Evolutionary conservation across 2,329 filamentous ascomycete genomes (phyloP).

Genomic region (Sphaerulina musiva): DNA sequence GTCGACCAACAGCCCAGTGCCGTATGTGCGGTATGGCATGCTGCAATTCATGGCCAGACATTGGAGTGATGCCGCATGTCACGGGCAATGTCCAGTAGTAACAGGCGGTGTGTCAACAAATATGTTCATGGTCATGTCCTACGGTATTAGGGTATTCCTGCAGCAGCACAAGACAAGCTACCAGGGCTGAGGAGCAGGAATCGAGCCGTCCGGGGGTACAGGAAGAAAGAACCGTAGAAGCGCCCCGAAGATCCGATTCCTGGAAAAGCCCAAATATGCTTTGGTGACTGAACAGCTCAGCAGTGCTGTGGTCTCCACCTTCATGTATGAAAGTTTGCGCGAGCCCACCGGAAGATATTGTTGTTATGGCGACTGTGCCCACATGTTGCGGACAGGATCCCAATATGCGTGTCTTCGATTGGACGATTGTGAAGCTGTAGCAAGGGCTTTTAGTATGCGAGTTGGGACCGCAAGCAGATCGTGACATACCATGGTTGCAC

Average conservation of each 20-base stretch:
- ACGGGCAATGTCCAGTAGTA: not conserved
- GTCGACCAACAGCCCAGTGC: too few species aligned
- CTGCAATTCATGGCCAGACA: too few species aligned
- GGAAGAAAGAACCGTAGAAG: too few species aligned
- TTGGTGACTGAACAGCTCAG: not conserved
- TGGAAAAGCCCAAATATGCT: too few species aligned
- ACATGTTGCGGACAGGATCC: constrained; percentile 11
- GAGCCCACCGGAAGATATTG: not conserved
- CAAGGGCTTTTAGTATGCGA: constrained; percentile 1
- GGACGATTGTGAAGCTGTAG: not conserved
- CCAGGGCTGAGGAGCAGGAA: too few species aligned
- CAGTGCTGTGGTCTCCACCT: not conserved
- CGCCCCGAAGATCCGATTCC: too few species aligned
- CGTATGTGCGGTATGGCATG: too few species aligned
- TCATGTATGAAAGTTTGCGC: not conserved
- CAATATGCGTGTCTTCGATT: constrained; percentile 1
- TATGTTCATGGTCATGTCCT: not conserved
- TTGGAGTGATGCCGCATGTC: not conserved
- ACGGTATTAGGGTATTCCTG: not conserved
- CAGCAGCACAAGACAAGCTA: not conserved
- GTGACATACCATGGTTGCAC: constrained; percentile 5
- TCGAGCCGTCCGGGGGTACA: too few species aligned
- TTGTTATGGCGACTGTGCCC: constrained; percentile 1
- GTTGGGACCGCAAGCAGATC: not conserved
- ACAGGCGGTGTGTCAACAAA: not conserved